Evolutionary conservation across 441 rosid species (phyloP).

Genomic region (Populus tomentosa): DNA sequence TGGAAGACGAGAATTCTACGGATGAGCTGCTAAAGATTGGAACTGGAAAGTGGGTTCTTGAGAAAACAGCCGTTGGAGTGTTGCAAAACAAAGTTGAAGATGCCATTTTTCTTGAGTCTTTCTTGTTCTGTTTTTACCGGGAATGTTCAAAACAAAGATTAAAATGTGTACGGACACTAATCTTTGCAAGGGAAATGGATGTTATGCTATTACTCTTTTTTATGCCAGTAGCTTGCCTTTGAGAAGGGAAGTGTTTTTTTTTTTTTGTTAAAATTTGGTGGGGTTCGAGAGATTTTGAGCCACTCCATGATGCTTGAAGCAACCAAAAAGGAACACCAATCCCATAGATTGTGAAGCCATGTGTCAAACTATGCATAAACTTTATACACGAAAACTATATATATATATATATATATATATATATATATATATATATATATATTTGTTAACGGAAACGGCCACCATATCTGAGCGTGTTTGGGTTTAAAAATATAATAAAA

Average conservation of each 20-base stretch:
- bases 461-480: too few species aligned
- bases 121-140: background rate
- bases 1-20: constrained; percentile 35
- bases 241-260: background rate
- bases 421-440: too few species aligned
- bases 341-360: constrained; percentile 28
- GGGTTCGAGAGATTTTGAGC: background rate
- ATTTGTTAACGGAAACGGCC: too few species aligned
- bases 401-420: too few species aligned
- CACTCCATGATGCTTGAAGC: constrained; percentile 12
- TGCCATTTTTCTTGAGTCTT: constrained; percentile 33
- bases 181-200: background rate
- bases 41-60: constrained; percentile 46
- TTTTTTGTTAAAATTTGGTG: too few species aligned
- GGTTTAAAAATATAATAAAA: too few species aligned
- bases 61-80: constrained; percentile 42
- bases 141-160: background rate
- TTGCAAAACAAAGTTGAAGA: constrained; percentile 51
- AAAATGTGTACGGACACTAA: background rate
- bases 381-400: too few species aligned
- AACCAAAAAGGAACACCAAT: constrained; percentile 21
- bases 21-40: constrained; percentile 31
- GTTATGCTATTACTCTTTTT: background rate
- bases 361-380: constrained; percentile 24
- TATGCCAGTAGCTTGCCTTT: background rate